These are phyloP conservation scores for Cryphonectria carpinicola DNA, from an alignment of 2,329 filamentous ascomycete species.

Conservation along the genomic window DNA sequence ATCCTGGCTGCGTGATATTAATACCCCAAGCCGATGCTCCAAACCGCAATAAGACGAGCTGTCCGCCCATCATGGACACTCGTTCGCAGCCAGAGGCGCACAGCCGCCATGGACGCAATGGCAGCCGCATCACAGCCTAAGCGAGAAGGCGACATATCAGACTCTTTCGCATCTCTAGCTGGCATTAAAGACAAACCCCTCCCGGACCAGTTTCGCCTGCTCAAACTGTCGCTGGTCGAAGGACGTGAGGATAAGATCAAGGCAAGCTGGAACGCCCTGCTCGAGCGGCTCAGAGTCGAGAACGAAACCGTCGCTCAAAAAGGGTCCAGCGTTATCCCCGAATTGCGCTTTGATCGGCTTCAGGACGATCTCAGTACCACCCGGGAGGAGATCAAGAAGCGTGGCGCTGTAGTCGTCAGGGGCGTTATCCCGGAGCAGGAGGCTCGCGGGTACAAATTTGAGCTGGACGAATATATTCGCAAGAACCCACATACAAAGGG, in stretches of 20 bases:
- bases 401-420: conserved; percentile 66
- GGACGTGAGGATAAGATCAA: conserved; percentile 53
- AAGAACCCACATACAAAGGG: conserved; percentile 60
- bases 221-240: conserved; percentile 57
- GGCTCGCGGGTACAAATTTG: conserved; percentile 67
- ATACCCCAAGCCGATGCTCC: neutral
- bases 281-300: conserved; percentile 50
- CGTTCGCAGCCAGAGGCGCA: neutral
- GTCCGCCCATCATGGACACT: conserved; percentile 5
- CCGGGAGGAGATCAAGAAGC: conserved; percentile 58
- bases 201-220: conserved; percentile 57
- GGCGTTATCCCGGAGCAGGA: conserved; percentile 67
- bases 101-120: conserved; percentile 30
- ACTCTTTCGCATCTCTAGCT: conserved; percentile 63
- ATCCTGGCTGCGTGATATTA: neutral
- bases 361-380: conserved; percentile 42
- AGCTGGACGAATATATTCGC: conserved; percentile 66
- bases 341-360: conserved; percentile 52
- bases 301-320: conserved; percentile 50
- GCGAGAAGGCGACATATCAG: conserved; percentile 65
- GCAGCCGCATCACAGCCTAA: conserved; percentile 39
- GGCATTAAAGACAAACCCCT: conserved; percentile 50
- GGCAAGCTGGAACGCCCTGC: conserved; percentile 53
- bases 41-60: neutral
- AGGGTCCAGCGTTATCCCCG: conserved; percentile 56